Evolutionary conservation across 2,329 filamentous ascomycete genomes (phyloP), one percentile per base, ranked within the genome.

Genomic region (Ciborinia camelliae): DNA sequence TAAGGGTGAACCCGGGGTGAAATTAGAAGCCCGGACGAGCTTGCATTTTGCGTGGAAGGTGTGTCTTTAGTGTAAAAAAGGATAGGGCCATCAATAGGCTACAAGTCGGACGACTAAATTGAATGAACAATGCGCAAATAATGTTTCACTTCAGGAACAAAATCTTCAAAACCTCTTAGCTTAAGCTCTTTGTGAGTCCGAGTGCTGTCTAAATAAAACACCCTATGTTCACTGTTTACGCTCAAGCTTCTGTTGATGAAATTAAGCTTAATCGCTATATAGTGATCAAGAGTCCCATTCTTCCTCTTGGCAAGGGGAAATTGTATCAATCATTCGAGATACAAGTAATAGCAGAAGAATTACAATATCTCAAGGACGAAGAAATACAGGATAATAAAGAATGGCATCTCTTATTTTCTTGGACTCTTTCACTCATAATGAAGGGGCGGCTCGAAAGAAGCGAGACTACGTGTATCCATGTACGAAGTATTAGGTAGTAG

Each of bases 361-460:
- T n/a, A n/a, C n/a, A n/a, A n/a, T 30, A 35, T 32, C 23, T 54
- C 28, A 52, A 32, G 50, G 50, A n/a, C 28, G 12, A 2, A 32
- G n/a, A 50, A 30, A 45, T 14, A n/a, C n/a, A n/a, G n/a, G n/a
- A 12, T n/a, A 26, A 35, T 58, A 28, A 32, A 3, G 39, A 58
- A 58, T 45, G 12, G 20, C 30, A 32, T 43, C 6, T 20, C 2
- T 15, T 32, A 15, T 9, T n/a, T 10, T 5, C 26, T 28, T 26
- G 26, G 20, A 45, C 3, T 23, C n/a, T 26, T 26, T 8, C 37
- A 18, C 9, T 32, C 3, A n/a, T 35, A 41, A 58, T 58, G 55
- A 35, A 58, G 55, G 55, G 55, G 55, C 41, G 41, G 41, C 30
- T 28, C 28, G 20, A 58, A 58, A 58, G 41, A 47, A 58, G 55